Conservation (phyloP, 2,329 filamentous ascomycete species). For the Dryadomyces quercivorus region DNA sequence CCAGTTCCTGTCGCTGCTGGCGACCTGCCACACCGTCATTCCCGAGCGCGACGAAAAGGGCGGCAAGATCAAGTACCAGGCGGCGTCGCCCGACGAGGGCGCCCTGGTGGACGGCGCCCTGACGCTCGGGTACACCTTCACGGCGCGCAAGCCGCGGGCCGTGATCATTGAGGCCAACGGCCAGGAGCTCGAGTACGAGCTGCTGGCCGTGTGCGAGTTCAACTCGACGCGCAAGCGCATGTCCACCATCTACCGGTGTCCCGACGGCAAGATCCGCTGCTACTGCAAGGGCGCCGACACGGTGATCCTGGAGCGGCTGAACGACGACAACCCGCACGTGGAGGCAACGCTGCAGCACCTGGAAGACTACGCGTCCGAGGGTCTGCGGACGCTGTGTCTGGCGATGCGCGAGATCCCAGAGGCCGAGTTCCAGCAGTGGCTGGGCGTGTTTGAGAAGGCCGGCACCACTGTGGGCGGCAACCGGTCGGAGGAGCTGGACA, state of each 20-base stretch:
- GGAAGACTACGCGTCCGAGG: constrained; percentile 97
- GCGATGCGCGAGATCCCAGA: constrained; percentile 91
- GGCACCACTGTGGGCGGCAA: constrained; percentile 85
- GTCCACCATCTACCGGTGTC: constrained; percentile 94
- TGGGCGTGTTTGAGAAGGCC: constrained; percentile 73
- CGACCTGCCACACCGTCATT: constrained; percentile 95
- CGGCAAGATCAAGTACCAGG: constrained; percentile 89
- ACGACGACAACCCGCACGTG: constrained; percentile 71
- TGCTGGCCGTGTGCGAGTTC: constrained; percentile 96
- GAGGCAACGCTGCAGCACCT: constrained; percentile 86
- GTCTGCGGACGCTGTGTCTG: constrained; percentile 84
- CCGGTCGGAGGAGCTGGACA: constrained; percentile 88
- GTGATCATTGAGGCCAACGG: constrained; percentile 74
- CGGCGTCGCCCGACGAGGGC: constrained; percentile 91
- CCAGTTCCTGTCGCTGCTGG: constrained; percentile 76
- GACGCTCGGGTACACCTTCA: constrained; percentile 75
- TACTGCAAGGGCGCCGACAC: constrained; percentile 98
- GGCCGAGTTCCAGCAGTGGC: constrained; percentile 80
- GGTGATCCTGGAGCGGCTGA: constrained; percentile 85
- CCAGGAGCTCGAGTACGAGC: constrained; percentile 67
- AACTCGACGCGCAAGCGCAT: constrained; percentile 96
- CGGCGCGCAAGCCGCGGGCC: constrained; percentile 75
- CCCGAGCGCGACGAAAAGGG: constrained; percentile 72
- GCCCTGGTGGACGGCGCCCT: constrained; percentile 91
- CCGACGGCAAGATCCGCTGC: constrained; percentile 84